These are phyloP conservation scores for Rhizopogon vesiculosus DNA, from an alignment of 768 basidiomycete genomes.

Conservation along the genomic window DNA sequence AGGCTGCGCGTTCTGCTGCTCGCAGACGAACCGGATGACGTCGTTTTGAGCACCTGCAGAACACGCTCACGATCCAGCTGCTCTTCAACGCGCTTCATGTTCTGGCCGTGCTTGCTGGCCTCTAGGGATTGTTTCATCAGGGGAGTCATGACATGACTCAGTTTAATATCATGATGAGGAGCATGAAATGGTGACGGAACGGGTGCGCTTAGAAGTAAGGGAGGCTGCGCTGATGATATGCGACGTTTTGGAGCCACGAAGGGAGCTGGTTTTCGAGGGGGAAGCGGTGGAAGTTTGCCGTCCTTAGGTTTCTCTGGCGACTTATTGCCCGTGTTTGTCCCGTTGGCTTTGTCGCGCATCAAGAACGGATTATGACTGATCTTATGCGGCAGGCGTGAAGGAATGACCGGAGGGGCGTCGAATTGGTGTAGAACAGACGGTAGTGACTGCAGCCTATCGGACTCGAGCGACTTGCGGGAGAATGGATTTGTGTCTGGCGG, in stretches of 20 bases:
- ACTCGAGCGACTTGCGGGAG: slow-evolving; percentile 17
- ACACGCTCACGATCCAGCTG: slow-evolving; percentile 66
- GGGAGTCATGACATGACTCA: slow-evolving; percentile 50
- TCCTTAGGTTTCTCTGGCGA: slow-evolving; percentile 11
- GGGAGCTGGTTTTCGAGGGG: slow-evolving; percentile 32
- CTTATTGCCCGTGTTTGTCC: not conserved
- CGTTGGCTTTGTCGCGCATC: slow-evolving; percentile 15
- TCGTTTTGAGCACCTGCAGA: slow-evolving; percentile 67
- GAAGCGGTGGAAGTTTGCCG: slow-evolving; percentile 23
- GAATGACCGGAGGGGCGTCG: not conserved
- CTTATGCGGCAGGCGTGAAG: slow-evolving; percentile 13
- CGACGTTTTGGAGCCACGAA: slow-evolving; percentile 14
- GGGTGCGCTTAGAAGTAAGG: slow-evolving; percentile 2
- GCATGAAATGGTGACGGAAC: slow-evolving; percentile 3
- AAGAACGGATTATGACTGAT: slow-evolving; percentile 29
- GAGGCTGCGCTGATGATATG: slow-evolving; percentile 6
- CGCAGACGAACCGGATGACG: slow-evolving; percentile 28
- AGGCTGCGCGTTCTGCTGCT: slow-evolving; percentile 23
- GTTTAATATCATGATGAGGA: slow-evolving; percentile 20
- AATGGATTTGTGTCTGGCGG: slow-evolving; percentile 27
- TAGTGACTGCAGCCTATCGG: not conserved
- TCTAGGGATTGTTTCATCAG: slow-evolving; percentile 73
- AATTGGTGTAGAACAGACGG: slow-evolving; percentile 1
- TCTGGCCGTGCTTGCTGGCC: slow-evolving; percentile 67
- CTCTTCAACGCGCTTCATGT: slow-evolving; percentile 64